Evolutionary conservation across 306 rosid genomes (phyloP), one percentile per base, ranked within the genome.

Genomic region (Geum urbanum): DNA sequence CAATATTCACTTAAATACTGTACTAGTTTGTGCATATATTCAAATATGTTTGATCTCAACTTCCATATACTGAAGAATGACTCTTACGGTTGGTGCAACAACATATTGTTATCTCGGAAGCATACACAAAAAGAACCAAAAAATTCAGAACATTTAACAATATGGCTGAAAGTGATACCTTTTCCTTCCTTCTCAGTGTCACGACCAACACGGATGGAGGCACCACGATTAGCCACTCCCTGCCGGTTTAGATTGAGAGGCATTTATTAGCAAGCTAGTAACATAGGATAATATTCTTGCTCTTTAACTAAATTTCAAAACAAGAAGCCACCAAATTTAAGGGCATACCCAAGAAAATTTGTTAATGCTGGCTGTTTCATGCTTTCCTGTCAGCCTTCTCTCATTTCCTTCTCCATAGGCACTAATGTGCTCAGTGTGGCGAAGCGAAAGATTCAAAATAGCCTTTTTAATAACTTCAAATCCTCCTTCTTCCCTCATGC

Each of bases 371-470:
- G 99, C 99, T 54, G 99, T 91, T 80, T 95, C 97, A 57, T 95
- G 97, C 91, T 87, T 89, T 86, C 99, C 99, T 63, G 99, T 95
- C 88, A 95, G 82, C 82, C 96, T 79, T 82, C 97, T 91, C 80
- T 95, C 99, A 69, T 95, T 95, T 71, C 99, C 99, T 89, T 95
- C 99, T 74, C 99, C 97, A 68, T 95, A 95, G 70, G 99, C 97
- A 65, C 87, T 81, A 50, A 91, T 95, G 80, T 95, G 99, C 0
- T 82, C 90, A 10, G 61, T 51, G 74, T 95, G 99, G 83, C 97
- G 97, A 78, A 95, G 99, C 0, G 99, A 91, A 39, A 95, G 91
- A 67, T 95, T 91, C 84, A 91, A 77, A 80, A 95, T 95, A 24
- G 97, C 96, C 89, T 91, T 91, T 91, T 95, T 95, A 70, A 91